Evolutionary conservation across 139 green algal genomes (phyloP).

Genomic region (Penium margaritaceum): DNA sequence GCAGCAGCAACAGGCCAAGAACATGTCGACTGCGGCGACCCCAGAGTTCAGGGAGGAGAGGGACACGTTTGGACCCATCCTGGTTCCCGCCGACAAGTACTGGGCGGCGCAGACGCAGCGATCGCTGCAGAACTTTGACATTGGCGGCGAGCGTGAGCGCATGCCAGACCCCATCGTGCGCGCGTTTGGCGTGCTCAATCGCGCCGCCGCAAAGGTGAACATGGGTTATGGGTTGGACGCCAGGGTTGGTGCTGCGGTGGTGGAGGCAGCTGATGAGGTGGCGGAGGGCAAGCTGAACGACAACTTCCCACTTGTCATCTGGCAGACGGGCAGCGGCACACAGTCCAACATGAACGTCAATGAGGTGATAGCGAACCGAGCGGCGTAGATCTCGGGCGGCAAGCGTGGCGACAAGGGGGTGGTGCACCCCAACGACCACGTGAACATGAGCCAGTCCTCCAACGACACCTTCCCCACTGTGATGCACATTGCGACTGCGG

Average conservation of each 20-base stretch:
- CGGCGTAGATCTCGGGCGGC: constrained; percentile 70
- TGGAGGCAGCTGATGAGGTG: constrained; percentile 60
- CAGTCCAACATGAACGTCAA: constrained; percentile 98
- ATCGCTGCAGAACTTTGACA: constrained; percentile 91
- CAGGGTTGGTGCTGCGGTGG: constrained; percentile 34
- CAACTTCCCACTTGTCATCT: constrained; percentile 87
- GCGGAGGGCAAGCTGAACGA: constrained; percentile 72
- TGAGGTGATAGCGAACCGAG: constrained; percentile 70
- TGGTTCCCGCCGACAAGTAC: no score
- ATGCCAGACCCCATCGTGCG: constrained; percentile 86
- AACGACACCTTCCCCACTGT: constrained; percentile 92
- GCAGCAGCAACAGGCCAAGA: no score
- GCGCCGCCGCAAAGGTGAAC: constrained; percentile 48
- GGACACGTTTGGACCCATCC: no score
- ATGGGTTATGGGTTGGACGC: constrained; percentile 45
- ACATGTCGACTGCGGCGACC: no score
- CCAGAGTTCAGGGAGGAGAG: no score
- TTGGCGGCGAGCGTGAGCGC: constrained; percentile 74
- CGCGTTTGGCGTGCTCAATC: constrained; percentile 86
- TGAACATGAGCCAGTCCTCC: constrained; percentile 83
- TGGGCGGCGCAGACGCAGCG: constrained; percentile 97
- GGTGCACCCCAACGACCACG: constrained; percentile 91
- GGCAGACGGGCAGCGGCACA: constrained; percentile 87
- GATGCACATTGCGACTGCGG: constrained; percentile 76
- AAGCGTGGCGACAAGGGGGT: constrained; percentile 61